A percentile compares a stretch with the other conserved stretches of the same genome.
phyloP scores from a whole-genome alignment of 2,329 filamentous ascomycete species.

The Fusarium xylarioides region DNA sequence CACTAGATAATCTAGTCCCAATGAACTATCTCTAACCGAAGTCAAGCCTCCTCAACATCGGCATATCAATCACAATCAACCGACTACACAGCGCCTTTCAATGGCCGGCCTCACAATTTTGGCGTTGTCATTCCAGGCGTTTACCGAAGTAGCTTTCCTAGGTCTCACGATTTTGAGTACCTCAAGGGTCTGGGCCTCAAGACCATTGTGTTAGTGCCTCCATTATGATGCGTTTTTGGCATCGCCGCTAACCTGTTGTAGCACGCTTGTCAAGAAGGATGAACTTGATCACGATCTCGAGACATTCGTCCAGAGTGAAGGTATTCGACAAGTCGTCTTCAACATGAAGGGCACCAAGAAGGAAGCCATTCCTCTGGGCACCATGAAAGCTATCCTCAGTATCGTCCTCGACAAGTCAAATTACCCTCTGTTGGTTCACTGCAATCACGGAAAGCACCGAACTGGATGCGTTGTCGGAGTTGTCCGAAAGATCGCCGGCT shows the following conservation, averaged over 20 bases:
- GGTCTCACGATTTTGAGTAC: constrained; percentile 74
- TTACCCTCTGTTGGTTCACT: constrained; percentile 86
- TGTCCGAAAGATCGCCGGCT: constrained; percentile 77
- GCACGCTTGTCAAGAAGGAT: constrained; percentile 72
- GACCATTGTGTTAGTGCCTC: constrained; percentile 74
- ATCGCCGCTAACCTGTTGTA: constrained; percentile 43
- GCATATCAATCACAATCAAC: constrained; percentile 18
- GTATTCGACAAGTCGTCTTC: constrained; percentile 78
- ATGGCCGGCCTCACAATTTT: constrained; percentile 73
- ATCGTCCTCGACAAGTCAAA: constrained; percentile 77
- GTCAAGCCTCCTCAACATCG: constrained; percentile 30
- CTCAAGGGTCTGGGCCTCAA: constrained; percentile 75
- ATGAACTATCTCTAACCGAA: constrained; percentile 9
- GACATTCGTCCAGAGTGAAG: constrained; percentile 70
- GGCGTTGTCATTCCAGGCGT: constrained; percentile 77
- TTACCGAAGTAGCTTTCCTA: constrained; percentile 85
- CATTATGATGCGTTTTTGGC: constrained; percentile 1
- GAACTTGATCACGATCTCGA: constrained; percentile 60
- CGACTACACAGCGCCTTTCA: constrained; percentile 38
- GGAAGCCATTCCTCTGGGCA: constrained; percentile 69
- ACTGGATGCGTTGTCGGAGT: constrained; percentile 89
- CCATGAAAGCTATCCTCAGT: constrained; percentile 76
- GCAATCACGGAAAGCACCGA: constrained; percentile 93
- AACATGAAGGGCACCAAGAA: constrained; percentile 92
- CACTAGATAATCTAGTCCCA: neutral